These are phyloP conservation scores for Aspergillus sp. DNA, from an alignment of 2,329 filamentous ascomycete species.

Conservation along the genomic window DNA sequence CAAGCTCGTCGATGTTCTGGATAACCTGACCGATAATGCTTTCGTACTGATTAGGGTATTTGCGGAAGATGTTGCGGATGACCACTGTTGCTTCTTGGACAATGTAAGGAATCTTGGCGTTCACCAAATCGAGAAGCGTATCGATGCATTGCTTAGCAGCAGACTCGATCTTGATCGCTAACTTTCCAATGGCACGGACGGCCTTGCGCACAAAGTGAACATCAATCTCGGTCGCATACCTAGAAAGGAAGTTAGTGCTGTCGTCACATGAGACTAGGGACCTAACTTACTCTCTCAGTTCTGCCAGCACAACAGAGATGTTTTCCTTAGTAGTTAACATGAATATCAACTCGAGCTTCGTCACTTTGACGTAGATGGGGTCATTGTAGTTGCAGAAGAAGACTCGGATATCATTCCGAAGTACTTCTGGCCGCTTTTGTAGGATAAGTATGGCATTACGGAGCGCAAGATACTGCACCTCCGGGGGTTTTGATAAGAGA, in stretches of 20 bases:
- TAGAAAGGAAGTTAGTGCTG: constrained; percentile 28
- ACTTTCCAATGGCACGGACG: constrained; percentile 93
- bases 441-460: constrained; percentile 93
- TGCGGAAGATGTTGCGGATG: constrained; percentile 98
- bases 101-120: constrained; percentile 98
- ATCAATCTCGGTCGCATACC: constrained; percentile 94
- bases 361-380: constrained; percentile 99
- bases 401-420: constrained; percentile 94
- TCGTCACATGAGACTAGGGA: constrained; percentile 7
- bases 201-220: constrained; percentile 98
- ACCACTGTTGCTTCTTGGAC: constrained; percentile 98
- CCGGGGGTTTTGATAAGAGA: constrained; percentile 89
- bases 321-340: constrained; percentile 97
- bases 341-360: constrained; percentile 97
- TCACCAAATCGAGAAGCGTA: constrained; percentile 86
- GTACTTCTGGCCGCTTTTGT: constrained; percentile 87
- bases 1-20: constrained; percentile 92
- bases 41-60: constrained; percentile 98
- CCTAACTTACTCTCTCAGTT: constrained; percentile 75
- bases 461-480: constrained; percentile 96
- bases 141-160: constrained; percentile 91
- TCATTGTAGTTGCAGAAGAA: constrained; percentile 99
- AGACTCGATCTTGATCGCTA: constrained; percentile 98
- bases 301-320: constrained; percentile 91
- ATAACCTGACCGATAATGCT: constrained; percentile 95